Base-by-base conservation (phyloP, 192 early-diverging fungal species). In the Coemansia sp. region DNA sequence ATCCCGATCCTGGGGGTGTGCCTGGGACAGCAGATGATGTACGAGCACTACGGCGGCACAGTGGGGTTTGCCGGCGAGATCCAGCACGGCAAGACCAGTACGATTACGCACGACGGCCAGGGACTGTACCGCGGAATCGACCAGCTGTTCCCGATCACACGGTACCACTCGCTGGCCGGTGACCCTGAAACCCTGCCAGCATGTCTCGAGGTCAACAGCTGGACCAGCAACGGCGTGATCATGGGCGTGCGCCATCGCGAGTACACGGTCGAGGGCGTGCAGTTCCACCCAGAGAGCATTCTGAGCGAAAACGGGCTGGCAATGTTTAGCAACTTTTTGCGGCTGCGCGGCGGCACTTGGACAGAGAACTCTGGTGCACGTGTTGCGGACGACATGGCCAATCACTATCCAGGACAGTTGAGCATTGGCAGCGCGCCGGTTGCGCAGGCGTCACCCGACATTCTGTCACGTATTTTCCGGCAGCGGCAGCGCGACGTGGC, bases 211-310 rank as follows among this genome's bases (percentile, higher is more conserved):
- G 84, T 96, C 59, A 99, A 93, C 15, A 88, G 90, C 69, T 90
- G 91, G 83, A 91, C 90, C 14, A 85, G 86, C 38, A 87, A 91
- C 79, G 85, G 89, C 58, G 72, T 93, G 57, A 84, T 99, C 51
- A 99, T 99, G 97, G 97, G 93, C 58, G 87, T 96, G 17, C 87
- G 97, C 59, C 97, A 99, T 84, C 90, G 85, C 70, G 82, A 83
- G 15, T 94, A 79, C 61, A 88, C 94, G 2, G 85, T 99, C 27
- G 95, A 98, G 79, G 95, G 97, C 52, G 91, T 99, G 10, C 97
- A 99, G 77, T 99, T 89, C 83, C 97, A 99, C 71, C 97, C 97
- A 0, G 97, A 99, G 82, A 92, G 91, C 80, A 95, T 99, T 58
- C 85, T 97, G 35, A 93, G 92, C 67, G 93, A 99, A 69, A 82